Evolutionary conservation across 179 eudicot species (phyloP), one percentile per base, ranked within the genome.

Genomic region (Corrigiola litoralis): DNA sequence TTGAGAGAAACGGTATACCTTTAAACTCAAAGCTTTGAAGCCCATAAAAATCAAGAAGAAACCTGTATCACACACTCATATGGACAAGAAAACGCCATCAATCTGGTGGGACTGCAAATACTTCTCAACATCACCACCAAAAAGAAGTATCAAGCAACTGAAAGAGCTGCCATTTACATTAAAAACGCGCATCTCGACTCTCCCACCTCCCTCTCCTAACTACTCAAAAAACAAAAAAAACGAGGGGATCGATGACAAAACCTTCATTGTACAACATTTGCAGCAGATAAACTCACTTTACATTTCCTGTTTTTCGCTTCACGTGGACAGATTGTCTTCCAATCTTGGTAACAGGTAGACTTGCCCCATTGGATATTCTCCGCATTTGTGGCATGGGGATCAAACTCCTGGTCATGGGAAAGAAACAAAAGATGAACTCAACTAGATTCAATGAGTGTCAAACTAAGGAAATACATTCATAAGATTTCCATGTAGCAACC

Each of bases 371-470:
- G 13, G 84, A 50, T 56, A 66, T 66, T 72, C 73, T 79, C 17
- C 82, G 65, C 12, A 69, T 44, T 59, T 84, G 76, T 13, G 89
- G 82, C 63, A 73, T 58, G 3, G 92, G 95, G 68, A 87, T 87
- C 67, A 28, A 71, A 65, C 87, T 83, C 85, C 95, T 85, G 28
- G 51, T 14, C 55, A 50, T 51, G 28, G 2, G 9, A 23, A n/a
- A 9, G 7, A 36, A 44, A 18, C 33, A 31, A 6, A 24, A 21
- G 9, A 21, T 56, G 3, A 42, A 44, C 13, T 31, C 31, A 61
- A 28, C 24, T 8, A 28, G n/a, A n/a, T n/a, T n/a, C n/a, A n/a
- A n/a, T n/a, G n/a, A n/a, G n/a, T n/a, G n/a, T n/a, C n/a, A n/a
- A n/a, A n/a, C n/a, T n/a, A n/a, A n/a, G n/a, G n/a, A n/a, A n/a